Conservation (phyloP, 139 green algal genomes). For the Chlamydomonas sphaeroides region DNA sequence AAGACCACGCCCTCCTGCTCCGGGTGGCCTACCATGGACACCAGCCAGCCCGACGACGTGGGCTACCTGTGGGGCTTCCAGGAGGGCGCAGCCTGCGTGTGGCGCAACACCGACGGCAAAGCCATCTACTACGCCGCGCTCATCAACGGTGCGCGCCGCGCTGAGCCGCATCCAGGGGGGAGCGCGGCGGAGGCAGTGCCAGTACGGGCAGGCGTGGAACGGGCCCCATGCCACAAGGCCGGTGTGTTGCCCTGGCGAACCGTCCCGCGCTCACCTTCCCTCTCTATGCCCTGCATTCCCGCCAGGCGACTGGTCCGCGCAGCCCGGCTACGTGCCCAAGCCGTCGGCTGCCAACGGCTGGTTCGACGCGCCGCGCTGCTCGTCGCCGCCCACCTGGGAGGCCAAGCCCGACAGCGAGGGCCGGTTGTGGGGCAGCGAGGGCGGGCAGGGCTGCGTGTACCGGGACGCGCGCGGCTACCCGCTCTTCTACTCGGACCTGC, state of each 20-base stretch:
- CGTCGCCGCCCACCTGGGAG: constrained; percentile 19
- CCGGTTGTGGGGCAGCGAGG: constrained; percentile 27
- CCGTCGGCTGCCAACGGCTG: background rate
- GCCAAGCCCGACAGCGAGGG: constrained; percentile 22
- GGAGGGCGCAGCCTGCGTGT: constrained; percentile 38
- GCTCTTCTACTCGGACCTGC: constrained; percentile 33
- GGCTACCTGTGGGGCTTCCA: constrained; percentile 50
- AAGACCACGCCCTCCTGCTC: constrained; percentile 1
- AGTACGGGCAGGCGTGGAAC: too few species aligned
- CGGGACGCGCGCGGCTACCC: constrained; percentile 30
- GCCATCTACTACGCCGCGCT: constrained; percentile 24
- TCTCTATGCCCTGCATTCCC: background rate
- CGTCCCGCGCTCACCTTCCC: background rate
- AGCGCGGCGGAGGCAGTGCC: too few species aligned
- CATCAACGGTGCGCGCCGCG: constrained; percentile 13
- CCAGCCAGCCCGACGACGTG: constrained; percentile 20
- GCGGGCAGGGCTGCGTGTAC: constrained; percentile 35
- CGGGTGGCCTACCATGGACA: background rate
- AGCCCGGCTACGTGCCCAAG: constrained; percentile 34
- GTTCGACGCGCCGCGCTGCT: constrained; percentile 36
- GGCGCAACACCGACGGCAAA: constrained; percentile 8
- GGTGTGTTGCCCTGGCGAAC: too few species aligned
- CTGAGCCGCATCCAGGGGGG: too few species aligned
- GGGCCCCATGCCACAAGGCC: too few species aligned
- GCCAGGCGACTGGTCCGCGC: constrained; percentile 18